Evolutionary conservation across 202 grass and related monocot species (phyloP).

Genomic region (Carex arenaria): DNA sequence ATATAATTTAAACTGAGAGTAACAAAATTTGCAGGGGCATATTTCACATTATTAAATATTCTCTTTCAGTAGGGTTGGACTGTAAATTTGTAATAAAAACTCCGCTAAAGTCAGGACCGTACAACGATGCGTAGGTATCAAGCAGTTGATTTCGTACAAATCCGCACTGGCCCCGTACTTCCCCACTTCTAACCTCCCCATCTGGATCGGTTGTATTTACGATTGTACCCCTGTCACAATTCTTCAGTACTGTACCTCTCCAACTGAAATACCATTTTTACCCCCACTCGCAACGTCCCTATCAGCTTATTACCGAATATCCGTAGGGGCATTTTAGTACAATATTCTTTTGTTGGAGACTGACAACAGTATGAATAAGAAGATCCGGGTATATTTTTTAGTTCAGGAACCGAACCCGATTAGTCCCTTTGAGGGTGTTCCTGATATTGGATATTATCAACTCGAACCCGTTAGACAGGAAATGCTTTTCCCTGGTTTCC

Average conservation of each 20-base stretch:
- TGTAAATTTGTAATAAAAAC: background rate
- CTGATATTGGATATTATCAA: conserved; percentile 54
- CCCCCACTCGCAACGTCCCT: background rate
- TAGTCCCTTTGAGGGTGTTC: conserved; percentile 23
- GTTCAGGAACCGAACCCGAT: background rate
- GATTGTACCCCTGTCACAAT: conserved; percentile 1
- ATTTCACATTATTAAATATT: background rate
- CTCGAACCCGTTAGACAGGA: conserved; percentile 45
- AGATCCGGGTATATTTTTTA: conserved; percentile 16
- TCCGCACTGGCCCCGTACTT: background rate
- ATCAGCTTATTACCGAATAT: background rate
- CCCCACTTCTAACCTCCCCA: background rate
- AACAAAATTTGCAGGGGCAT: too few species aligned
- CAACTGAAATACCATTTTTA: background rate
- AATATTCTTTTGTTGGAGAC: background rate
- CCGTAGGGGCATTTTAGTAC: background rate
- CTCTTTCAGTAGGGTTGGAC: background rate
- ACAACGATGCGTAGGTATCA: background rate
- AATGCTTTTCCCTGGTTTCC: conserved; percentile 66
- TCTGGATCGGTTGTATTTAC: background rate
- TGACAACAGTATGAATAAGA: background rate
- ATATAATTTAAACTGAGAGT: too few species aligned
- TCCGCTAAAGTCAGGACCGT: background rate
- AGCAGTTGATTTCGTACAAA: background rate
- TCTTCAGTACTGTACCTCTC: conserved; percentile 3